Evolutionary conservation across 192 early-diverging fungal genomes (phyloP), one percentile per base, ranked within the genome.

Genomic region (Chytriomyces sp.): DNA sequence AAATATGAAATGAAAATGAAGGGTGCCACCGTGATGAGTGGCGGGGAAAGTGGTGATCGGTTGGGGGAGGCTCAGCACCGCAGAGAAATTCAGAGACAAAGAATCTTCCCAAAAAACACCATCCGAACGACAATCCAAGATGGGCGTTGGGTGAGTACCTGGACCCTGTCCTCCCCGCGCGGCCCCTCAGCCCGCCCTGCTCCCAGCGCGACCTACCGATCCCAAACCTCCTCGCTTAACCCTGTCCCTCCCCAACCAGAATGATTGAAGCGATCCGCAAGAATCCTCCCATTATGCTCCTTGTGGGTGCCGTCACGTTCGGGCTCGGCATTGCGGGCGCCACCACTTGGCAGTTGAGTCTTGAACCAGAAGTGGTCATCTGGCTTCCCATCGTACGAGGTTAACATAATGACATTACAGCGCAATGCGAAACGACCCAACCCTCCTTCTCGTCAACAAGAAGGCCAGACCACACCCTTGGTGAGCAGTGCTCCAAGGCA

Each of bases 211-310:
- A 26, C n/a, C 44, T 10, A 49, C n/a, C 44, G 44, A 14, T 49
- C 10, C 10, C n/a, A 10, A 49, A 14, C 44, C 44, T 49, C n/a
- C 44, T n/a, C 10, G n/a, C 44, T 49, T 10, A 49, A 17, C 12
- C 56, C 26, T 58, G 56, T 7, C 14, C 33, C 33, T 49, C 26
- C 49, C 14, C 7, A 10, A 7, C 8, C 54, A 70, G 68, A 70
- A 59, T 70, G 54, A 14, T 37, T 10, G 36, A 57, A 10, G 68
- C 19, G 22, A 70, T 70, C 22, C 8, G 38, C 3, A 26, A 31
- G 5, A 70, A 70, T 57, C 68, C 68, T 5, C 68, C 68, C 22
- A 33, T 70, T 26, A 39, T 39, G 34, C 68, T 70, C 31, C 68
- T 70, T 26, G 10, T 70, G 4, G 22, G 19, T 41, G 68, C 68